A percentile compares a stretch with the other conserved stretches of the same genome.
Conservation (phyloP, 2,329 filamentous ascomycete genomes). For the Botrytis byssoidea region DNA sequence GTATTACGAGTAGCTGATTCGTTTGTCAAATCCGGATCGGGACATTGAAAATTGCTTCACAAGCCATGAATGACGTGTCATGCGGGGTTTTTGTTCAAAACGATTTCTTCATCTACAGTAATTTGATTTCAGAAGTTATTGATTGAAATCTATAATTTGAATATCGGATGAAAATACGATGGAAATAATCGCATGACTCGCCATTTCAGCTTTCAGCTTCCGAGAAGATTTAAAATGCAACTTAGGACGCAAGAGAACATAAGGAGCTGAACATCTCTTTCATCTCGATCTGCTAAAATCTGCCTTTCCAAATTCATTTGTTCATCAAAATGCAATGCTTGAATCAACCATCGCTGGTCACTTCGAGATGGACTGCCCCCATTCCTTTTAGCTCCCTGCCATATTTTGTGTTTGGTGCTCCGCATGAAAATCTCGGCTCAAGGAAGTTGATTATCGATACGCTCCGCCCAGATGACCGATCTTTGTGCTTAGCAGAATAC, state of each 20-base stretch:
- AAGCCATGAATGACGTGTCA: neutral
- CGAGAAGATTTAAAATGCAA: neutral
- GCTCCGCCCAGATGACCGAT: neutral
- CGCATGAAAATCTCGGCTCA: neutral
- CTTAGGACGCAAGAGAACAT: neutral
- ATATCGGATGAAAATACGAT: no score
- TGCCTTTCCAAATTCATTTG: neutral
- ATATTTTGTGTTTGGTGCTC: neutral
- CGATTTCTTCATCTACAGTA: neutral
- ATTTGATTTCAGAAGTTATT: no score
- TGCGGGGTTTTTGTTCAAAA: neutral
- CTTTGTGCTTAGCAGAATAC: neutral
- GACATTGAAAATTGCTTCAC: neutral
- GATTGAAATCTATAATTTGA: neutral
- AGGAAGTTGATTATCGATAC: neutral
- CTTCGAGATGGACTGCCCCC: neutral
- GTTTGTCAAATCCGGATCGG: neutral
- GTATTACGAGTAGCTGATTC: neutral
- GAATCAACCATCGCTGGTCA: neutral
- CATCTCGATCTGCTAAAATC: neutral
- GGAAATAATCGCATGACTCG: neutral
- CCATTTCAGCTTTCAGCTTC: neutral
- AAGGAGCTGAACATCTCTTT: neutral
- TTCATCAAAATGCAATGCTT: neutral
- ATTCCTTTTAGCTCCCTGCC: neutral